Base-by-base conservation (phyloP, 257 asterid species). In the Solanum bulbocastanum region DNA sequence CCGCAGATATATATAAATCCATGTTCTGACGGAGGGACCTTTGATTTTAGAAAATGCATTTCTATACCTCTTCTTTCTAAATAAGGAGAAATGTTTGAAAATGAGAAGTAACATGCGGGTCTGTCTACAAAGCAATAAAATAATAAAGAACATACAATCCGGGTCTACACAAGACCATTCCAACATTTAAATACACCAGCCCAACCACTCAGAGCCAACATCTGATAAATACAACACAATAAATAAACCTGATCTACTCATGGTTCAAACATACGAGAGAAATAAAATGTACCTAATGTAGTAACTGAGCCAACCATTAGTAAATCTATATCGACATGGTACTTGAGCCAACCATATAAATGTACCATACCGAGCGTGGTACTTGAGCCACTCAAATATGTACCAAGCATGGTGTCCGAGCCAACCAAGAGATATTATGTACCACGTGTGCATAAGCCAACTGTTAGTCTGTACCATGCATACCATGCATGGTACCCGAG, bases 1-100 rank as follows among this genome's bases (percentile, higher is more conserved):
- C 90, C 73, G 83, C 89, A 93, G 93, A 60, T 86, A 87, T 74
- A 90, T 93, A 12, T 11, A 73, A 94, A 91, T 15, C 94, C 94
- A 11, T 87, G 92, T 15, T 93, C 94, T 39, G 91, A 42, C 22
- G 86, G 71, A 84, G 94, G 91, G 14, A 88, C 97, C 93, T 84
- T 94, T 88, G 72, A 93, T 89, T 72, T 68, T 90, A 60, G 86
- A 87, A 56, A 44, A 44, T 11, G 52, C 16, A 44, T 44, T 44
- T 11, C 58, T 37, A 16, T 87, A 18, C 88, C 86, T 74, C 52
- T 90, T 62, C 74, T 90, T 91, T 27, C 83, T 83, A 86, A 88
- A 73, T 83, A 42, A 42, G 46, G 89, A 89, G 86, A 87, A 88
- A 22, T 71, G 68, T 36, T 81, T 91, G 35, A 46, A 87, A 88